Base-by-base conservation (phyloP, 2,329 filamentous ascomycete genomes). In the Mycosphaerella sp. region DNA sequence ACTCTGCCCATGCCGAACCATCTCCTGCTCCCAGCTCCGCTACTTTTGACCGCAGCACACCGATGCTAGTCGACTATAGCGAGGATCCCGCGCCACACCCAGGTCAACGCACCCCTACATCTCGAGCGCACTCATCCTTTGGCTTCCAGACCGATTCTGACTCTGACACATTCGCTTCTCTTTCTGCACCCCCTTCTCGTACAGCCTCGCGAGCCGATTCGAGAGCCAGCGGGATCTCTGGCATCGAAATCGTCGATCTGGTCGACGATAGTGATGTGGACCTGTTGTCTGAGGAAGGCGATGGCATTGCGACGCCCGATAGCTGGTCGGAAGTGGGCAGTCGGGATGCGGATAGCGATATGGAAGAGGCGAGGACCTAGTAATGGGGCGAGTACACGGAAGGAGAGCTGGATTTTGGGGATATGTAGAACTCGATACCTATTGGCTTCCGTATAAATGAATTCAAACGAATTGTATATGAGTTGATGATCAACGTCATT, bases 251-350 rank as follows among this genome's bases (percentile, higher is more conserved):
- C 12, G 51, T 65, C 4, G 67, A 68, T 57, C 48, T 69, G 1
- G 53, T 59, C 4, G 66, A 68, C 6, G 66, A 70, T 36, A 68
- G 64, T 42, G 68, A 70, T 49, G 60, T 66, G 6, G 67, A 68
- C 45, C 63, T 69, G 56, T 57, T 70, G 8, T 67, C 66, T 10
- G 66, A 68, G 44, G 67, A 67, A 39, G 63, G 64, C n/a, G 63
- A 66, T 47, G 68, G 69, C 23, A 60, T 71, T 41, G 57, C 57
- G 21, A 71, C 69, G 12, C 69, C 69, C 1, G 64, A 67, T 41
- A 69, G 66, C 51, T 71, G 69, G 69, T 68, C 65, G 1, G 69
- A 71, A 41, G 64, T 71, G n/a, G 69, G 67, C 1, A 68, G 65
- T 49, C 55, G 66, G 12, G 68, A 69, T 55, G 67, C 59, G 11